Percentiles rank a stretch among this genome's conserved stretches.
Evolutionary conservation across 2,329 filamentous ascomycete species (phyloP).

Genomic region (Phyllosticta paracitricarpa): DNA sequence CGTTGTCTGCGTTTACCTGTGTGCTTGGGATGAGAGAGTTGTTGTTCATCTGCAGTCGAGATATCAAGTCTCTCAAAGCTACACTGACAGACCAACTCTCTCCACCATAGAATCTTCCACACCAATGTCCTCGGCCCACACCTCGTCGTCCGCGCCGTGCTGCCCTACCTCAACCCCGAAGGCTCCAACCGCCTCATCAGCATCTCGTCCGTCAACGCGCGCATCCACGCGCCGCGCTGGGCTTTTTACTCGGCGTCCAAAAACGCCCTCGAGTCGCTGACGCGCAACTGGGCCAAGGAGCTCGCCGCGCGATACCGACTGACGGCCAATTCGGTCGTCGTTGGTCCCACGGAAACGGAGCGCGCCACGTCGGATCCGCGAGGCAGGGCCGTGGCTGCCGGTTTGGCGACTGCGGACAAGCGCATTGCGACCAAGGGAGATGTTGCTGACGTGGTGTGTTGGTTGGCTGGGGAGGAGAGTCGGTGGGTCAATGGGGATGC

Average conservation of each 20-base stretch:
- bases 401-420: neutral
- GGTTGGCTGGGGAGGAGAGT: neutral
- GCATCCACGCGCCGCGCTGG: neutral
- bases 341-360: neutral
- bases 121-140: neutral
- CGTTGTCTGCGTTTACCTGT: neutral
- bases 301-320: neutral
- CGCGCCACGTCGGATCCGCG: neutral
- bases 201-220: neutral
- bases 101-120: neutral
- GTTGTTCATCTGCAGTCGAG: too few species aligned
- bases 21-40: neutral
- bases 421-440: neutral
- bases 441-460: neutral
- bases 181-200: neutral
- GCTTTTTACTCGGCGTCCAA: neutral
- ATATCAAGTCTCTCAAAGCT: neutral
- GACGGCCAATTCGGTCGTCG: neutral
- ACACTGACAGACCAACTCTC: neutral
- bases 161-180: neutral
- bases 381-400: neutral
- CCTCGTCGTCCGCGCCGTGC: neutral
- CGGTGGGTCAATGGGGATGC: neutral
- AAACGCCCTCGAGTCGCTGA: neutral
- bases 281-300: neutral